A percentile compares a stretch with the other conserved stretches of the same genome.
phyloP scores from a whole-genome alignment of 2,329 filamentous ascomycete genomes.

The Elsinoe perseae region DNA sequence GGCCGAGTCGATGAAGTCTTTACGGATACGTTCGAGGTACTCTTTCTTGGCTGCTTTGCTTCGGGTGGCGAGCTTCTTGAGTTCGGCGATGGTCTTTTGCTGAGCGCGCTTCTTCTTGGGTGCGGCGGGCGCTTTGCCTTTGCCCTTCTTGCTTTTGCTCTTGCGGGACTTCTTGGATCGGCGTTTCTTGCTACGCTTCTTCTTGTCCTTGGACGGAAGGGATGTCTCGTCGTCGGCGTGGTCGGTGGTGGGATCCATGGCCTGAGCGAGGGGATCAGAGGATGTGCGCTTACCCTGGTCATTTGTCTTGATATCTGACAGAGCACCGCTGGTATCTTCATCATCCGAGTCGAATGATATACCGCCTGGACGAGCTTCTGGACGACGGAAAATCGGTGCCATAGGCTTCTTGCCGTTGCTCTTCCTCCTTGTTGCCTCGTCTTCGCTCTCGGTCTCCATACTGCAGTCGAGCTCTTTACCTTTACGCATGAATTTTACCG shows the following conservation, averaged over 20 bases:
- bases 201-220: background rate
- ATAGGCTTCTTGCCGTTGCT: background rate
- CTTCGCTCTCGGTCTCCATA: conserved; percentile 2
- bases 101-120: conserved; percentile 32
- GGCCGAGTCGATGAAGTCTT: conserved; percentile 64
- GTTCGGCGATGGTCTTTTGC: conserved; percentile 49
- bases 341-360: conserved; percentile 9
- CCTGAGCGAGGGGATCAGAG: background rate
- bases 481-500: conserved; percentile 11
- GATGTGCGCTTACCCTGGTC: background rate
- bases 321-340: background rate
- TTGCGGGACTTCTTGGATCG: conserved; percentile 34
- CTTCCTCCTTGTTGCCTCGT: background rate
- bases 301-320: background rate
- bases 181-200: conserved; percentile 20
- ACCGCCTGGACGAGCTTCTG: background rate
- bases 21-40: conserved; percentile 61
- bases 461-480: background rate
- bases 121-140: conserved; percentile 33
- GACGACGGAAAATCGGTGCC: background rate
- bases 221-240: background rate
- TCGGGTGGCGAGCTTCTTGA: conserved; percentile 59
- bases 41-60: conserved; percentile 58
- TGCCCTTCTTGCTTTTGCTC: conserved; percentile 34
- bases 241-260: background rate